phyloP scores from a whole-genome alignment of 208 protist species.

The Porcisia deanei region DNA sequence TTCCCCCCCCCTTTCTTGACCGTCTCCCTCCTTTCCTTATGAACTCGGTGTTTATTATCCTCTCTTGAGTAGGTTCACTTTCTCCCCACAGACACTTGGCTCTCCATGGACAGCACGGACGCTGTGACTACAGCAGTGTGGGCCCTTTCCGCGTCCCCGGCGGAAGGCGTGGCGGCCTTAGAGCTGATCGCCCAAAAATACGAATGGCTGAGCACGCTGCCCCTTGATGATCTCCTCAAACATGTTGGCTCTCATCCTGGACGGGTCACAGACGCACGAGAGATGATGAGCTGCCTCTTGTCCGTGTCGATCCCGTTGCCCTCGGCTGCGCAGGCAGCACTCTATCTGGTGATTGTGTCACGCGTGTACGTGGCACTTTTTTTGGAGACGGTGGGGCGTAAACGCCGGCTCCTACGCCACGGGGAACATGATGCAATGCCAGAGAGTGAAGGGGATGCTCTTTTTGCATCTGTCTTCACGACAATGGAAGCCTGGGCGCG shows the following conservation, averaged over 20 bases:
- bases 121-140: slow-evolving; percentile 4
- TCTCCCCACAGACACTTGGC: not conserved
- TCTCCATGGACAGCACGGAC: slow-evolving; percentile 4
- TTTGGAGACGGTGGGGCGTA: slow-evolving; percentile 21
- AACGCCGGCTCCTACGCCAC: not conserved
- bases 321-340: slow-evolving; percentile 12
- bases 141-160: slow-evolving; percentile 10
- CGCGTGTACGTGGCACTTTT: slow-evolving; percentile 14
- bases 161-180: slow-evolving; percentile 15
- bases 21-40: not conserved
- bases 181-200: not conserved
- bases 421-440: not conserved
- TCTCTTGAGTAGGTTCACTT: not conserved
- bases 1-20: not conserved
- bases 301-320: slow-evolving; percentile 10
- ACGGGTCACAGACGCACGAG: not conserved
- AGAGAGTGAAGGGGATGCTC: too few species aligned
- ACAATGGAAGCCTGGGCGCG: slow-evolving; percentile 53
- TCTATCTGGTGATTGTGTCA: slow-evolving; percentile 18
- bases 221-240: not conserved
- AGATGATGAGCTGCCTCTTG: slow-evolving; percentile 25
- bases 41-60: not conserved
- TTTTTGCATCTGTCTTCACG: not conserved
- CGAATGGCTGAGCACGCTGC: not conserved
- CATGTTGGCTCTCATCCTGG: not conserved